Percentiles rank a stretch among this genome's conserved stretches.
These are phyloP conservation scores for Aspergillus saccharolyticus DNA, from an alignment of 495 filamentous ascomycete species.

Conservation along the genomic window DNA sequence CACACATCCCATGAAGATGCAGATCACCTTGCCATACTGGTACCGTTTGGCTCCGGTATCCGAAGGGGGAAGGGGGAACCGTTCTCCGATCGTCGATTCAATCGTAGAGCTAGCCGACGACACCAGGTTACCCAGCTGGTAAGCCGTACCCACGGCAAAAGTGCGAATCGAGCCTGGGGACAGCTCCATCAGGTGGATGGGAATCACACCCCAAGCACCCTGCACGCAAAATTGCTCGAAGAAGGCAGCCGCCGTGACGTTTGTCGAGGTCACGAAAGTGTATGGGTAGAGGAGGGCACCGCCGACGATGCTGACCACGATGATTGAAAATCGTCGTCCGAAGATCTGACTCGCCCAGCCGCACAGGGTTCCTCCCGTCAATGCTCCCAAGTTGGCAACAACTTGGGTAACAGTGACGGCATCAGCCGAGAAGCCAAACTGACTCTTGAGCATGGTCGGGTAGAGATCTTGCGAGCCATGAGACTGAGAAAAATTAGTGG, in stretches of 20 bases:
- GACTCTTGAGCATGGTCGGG: slow-evolving; percentile 74
- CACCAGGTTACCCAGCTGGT: slow-evolving; percentile 82
- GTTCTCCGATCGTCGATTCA: slow-evolving; percentile 74
- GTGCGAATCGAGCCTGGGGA: slow-evolving; percentile 77
- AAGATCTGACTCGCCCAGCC: slow-evolving; percentile 79
- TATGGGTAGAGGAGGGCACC: slow-evolving; percentile 80
- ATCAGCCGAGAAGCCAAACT: slow-evolving; percentile 67
- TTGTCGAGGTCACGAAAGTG: slow-evolving; percentile 56
- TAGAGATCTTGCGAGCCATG: slow-evolving; percentile 92
- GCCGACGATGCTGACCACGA: slow-evolving; percentile 69
- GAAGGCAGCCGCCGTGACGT: slow-evolving; percentile 77
- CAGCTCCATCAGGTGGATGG: slow-evolving; percentile 84
- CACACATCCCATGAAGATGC: slow-evolving; percentile 92
- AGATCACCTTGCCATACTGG: slow-evolving; percentile 84
- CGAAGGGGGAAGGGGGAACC: slow-evolving; percentile 65
- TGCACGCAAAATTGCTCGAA: slow-evolving; percentile 91
- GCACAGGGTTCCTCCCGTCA: slow-evolving; percentile 68
- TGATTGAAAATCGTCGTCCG: slow-evolving; percentile 76
- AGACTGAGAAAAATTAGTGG: slow-evolving; percentile 41
- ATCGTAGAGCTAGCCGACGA: slow-evolving; percentile 78
- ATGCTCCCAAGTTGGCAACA: slow-evolving; percentile 77
- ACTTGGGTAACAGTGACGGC: slow-evolving; percentile 79
- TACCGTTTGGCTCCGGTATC: slow-evolving; percentile 50
- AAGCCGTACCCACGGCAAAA: slow-evolving; percentile 76
- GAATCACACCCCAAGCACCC: slow-evolving; percentile 79